A percentile compares a stretch with the other conserved stretches of the same genome.
phyloP scores from a whole-genome alignment of 2,329 filamentous ascomycete species.

The Atkinsonella hypoxylon region DNA sequence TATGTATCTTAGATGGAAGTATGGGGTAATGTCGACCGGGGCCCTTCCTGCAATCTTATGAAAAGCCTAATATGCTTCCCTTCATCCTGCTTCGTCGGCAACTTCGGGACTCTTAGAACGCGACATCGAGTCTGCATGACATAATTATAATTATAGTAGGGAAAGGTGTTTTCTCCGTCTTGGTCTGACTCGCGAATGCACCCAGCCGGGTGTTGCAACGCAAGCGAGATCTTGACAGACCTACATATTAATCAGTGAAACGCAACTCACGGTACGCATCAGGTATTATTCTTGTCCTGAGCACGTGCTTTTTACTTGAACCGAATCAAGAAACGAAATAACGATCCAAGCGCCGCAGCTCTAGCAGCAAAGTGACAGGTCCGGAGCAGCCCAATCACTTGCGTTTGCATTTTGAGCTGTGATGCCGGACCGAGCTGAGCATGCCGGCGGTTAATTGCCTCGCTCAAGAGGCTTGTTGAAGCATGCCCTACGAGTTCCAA shows the following conservation, averaged over 20 bases:
- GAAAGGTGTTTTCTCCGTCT: neutral
- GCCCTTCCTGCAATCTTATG: neutral
- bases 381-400: neutral
- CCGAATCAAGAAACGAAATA: too few relatives aligned
- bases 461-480: too few relatives aligned
- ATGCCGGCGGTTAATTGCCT: neutral
- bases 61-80: neutral
- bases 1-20: neutral
- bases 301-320: too few relatives aligned
- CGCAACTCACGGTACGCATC: neutral
- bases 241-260: neutral
- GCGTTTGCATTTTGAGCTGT: neutral
- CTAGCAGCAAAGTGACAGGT: neutral
- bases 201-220: neutral
- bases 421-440: neutral
- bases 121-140: too few relatives aligned
- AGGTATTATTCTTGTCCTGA: too few relatives aligned
- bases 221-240: neutral
- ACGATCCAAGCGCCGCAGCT: too few relatives aligned
- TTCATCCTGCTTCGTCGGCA: neutral
- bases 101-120: neutral
- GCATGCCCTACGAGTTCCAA: neutral
- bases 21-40: neutral
- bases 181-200: neutral
- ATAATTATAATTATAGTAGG: too few relatives aligned